A percentile compares a stretch with the other conserved stretches of the same genome.
These are phyloP conservation scores for Pseudocercospora eumusae DNA, from an alignment of 2,329 filamentous ascomycete genomes.

Conservation along the genomic window DNA sequence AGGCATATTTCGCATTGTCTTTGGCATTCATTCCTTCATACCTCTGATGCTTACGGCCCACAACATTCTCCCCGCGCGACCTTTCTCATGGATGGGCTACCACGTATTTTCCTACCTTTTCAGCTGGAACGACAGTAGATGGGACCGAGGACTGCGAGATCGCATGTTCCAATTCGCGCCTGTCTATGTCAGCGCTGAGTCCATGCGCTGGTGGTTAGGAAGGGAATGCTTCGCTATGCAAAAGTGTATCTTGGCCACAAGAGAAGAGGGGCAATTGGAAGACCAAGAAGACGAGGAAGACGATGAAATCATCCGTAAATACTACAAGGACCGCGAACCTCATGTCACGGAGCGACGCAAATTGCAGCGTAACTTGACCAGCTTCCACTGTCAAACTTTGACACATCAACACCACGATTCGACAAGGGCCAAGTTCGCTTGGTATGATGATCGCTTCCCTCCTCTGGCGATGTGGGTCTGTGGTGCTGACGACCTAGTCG, in stretches of 20 bases:
- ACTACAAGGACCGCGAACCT: conserved; percentile 36
- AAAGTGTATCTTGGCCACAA: conserved; percentile 81
- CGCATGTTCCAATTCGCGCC: conserved; percentile 92
- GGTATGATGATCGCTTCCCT: conserved; percentile 78
- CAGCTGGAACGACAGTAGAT: conserved; percentile 78
- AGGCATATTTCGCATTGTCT: conserved; percentile 73
- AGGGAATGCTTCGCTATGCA: conserved; percentile 81
- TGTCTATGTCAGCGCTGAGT: conserved; percentile 84
- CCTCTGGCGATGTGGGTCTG: conserved; percentile 88
- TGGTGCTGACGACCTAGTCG: conserved; percentile 80
- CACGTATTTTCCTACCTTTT: conserved; percentile 88
- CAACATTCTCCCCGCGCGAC: conserved; percentile 58
- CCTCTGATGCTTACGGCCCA: conserved; percentile 91
- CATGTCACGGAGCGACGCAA: conserved; percentile 33
- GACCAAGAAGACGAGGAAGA: conserved; percentile 53
- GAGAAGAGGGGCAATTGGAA: conserved; percentile 66
- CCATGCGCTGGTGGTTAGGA: conserved; percentile 95
- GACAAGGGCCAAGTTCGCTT: conserved; percentile 56
- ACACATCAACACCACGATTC: conserved; percentile 37
- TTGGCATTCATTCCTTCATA: conserved; percentile 92
- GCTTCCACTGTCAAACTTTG: conserved; percentile 35
- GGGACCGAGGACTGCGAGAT: conserved; percentile 76
- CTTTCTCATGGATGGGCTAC: conserved; percentile 84
- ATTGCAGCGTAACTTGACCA: conserved; percentile 36
- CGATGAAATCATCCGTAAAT: conserved; percentile 44